Evolutionary conservation across 768 basidiomycete genomes (phyloP), one percentile per base, ranked within the genome.

Genomic region (Hydnomerulius pinastri): DNA sequence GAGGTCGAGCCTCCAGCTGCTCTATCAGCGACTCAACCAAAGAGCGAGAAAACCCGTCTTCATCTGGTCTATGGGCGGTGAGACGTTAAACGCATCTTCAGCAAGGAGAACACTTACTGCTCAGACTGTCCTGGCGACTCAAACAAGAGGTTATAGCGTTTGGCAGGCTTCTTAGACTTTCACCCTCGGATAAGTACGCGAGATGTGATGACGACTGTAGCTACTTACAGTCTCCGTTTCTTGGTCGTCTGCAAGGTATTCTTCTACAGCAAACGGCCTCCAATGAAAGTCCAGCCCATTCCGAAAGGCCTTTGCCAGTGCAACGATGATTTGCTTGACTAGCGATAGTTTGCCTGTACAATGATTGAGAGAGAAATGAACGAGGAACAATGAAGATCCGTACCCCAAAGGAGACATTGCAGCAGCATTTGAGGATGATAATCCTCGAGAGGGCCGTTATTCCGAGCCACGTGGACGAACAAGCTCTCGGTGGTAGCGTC

Each of bases 391-490:
- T 30, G 38, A 40, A 29, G 25, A 18, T 41, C 64, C 82, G 49
- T 58, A 95, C 95, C 87, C 94, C 93, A 96, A 7, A 97, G 71
- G 47, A 98, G 73, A 63, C 92, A 96, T 62, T 98, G 95, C 11
- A 94, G 71, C 15, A 98, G 66, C 79, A 96, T 87, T 62, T 95
- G 92, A 4, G 96, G 95, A 70, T 98, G 92, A 66, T 91, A 94
- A 67, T 97, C 91, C 15, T 84, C 81, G 29, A 98, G 70, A 4
- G 96, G 94, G 0, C 92, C 92, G 64, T 95, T 94, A 42, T 82
- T 77, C 49, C 84, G 71, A 5, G 89, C 90, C 29, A 94, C 90
- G 60, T 89, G 77, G 59, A 92, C 88, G 50, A 96, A 90, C 13
- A 96, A 73, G 56, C 82, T 83, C 56, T 77, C 74, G 7, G 67